Evolutionary conservation across 345 rosid species (phyloP).

Genomic region (rapeseed (Brassica napus)): DNA sequence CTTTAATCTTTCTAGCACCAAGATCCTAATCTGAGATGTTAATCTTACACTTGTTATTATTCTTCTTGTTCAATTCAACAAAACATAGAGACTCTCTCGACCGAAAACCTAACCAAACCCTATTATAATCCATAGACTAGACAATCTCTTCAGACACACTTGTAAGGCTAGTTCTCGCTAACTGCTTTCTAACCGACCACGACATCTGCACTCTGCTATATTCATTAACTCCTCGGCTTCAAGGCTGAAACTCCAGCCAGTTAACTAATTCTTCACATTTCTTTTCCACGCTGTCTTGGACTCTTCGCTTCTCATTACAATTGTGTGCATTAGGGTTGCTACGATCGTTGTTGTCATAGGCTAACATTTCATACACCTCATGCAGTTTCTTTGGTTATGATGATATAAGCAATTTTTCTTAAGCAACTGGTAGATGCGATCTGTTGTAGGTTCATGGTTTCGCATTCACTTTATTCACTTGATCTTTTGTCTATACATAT

Average conservation of each 20-base stretch:
- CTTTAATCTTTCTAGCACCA: conserved; percentile 6
- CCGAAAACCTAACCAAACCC: background rate
- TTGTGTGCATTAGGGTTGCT: conserved; percentile 12
- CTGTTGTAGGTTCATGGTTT: background rate
- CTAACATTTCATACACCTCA: background rate
- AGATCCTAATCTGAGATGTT: background rate
- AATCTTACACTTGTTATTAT: background rate
- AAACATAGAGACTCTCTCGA: background rate
- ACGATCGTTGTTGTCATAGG: background rate
- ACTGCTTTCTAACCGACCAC: too few relatives aligned
- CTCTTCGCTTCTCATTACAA: background rate
- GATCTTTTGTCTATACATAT: background rate
- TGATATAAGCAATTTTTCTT: background rate
- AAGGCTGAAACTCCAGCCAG: background rate
- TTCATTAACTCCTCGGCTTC: background rate
- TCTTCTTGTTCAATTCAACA: background rate
- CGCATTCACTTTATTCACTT: background rate
- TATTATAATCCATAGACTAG: background rate
- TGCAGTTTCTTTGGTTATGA: background rate
- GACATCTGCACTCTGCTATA: too few relatives aligned
- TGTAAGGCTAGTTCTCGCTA: background rate
- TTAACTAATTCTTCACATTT: background rate
- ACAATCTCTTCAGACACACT: background rate
- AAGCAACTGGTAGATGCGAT: conserved; percentile 4
- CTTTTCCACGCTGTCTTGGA: conserved; percentile 5